Evolutionary conservation across 441 rosid genomes (phyloP).

Genomic region (Erysimum pusillum): DNA sequence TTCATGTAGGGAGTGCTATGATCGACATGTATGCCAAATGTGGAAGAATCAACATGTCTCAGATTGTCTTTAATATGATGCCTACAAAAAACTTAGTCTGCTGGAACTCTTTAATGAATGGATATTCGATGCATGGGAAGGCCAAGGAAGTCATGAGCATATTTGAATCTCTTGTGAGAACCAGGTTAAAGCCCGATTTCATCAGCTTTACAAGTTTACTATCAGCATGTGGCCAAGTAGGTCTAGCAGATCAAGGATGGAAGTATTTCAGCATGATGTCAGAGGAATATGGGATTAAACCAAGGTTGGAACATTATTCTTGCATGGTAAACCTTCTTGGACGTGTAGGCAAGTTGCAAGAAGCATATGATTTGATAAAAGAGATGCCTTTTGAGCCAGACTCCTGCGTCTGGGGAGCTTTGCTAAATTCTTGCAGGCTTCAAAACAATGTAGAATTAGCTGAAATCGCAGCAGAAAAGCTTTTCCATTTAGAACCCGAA

Average conservation of each 20-base stretch:
- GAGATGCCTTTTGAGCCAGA: conserved; percentile 65
- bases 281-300: conserved; percentile 56
- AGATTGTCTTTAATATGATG: conserved; percentile 58
- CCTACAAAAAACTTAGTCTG: conserved; percentile 60
- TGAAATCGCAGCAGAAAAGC: conserved; percentile 61
- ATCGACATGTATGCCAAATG: conserved; percentile 78
- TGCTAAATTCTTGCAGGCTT: conserved; percentile 68
- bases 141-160: conserved; percentile 57
- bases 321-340: conserved; percentile 75
- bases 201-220: conserved; percentile 63
- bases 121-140: conserved; percentile 74
- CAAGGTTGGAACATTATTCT: conserved; percentile 70
- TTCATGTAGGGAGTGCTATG: conserved; percentile 68
- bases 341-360: conserved; percentile 61
- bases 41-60: conserved; percentile 63
- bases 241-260: conserved; percentile 61
- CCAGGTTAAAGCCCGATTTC: conserved; percentile 59
- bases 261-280: conserved; percentile 57
- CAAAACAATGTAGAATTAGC: conserved; percentile 56
- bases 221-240: conserved; percentile 70
- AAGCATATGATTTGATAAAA: conserved; percentile 61
- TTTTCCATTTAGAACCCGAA: conserved; percentile 58
- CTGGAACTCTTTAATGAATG: conserved; percentile 72
- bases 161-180: conserved; percentile 57
- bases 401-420: conserved; percentile 75